Conservation (phyloP, 148 eudicot genomes). For the Rhododendron henanense region DNA sequence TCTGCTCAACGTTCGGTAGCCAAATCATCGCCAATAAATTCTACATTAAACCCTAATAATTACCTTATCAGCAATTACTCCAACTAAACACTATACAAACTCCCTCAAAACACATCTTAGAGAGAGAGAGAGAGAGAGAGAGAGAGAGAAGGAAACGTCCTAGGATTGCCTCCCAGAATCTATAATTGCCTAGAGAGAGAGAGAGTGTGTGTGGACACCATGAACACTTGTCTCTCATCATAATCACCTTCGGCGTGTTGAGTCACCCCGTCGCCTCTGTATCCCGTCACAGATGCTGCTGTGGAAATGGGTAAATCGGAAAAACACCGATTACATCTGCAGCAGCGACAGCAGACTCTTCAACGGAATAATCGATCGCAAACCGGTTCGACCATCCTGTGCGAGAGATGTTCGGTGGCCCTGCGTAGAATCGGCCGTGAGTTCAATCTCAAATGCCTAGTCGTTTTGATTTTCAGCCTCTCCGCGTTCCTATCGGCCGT, state of each 20-base stretch:
- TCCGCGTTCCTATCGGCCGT: conserved; percentile 28
- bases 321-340: conserved; percentile 15
- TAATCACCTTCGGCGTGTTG: not conserved
- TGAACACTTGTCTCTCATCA: conserved; percentile 7
- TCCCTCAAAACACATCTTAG: not conserved
- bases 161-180: no score
- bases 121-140: not conserved
- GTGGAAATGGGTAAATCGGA: conserved; percentile 40
- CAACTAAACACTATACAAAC: no score
- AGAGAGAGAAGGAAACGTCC: not conserved
- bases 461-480: conserved; percentile 27
- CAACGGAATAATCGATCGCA: not conserved
- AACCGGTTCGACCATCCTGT: not conserved
- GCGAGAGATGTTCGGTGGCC: conserved; percentile 27
- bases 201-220: not conserved
- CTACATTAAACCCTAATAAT: no score
- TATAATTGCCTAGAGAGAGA: no score
- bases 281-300: conserved; percentile 31
- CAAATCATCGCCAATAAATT: not conserved
- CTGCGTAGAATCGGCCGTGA: conserved; percentile 7
- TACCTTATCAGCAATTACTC: not conserved
- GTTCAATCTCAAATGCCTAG: conserved; percentile 26
- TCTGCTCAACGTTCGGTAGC: conserved; percentile 15
- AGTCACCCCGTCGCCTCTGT: not conserved
- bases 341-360: conserved; percentile 14